Evolutionary conservation across 2,329 filamentous ascomycete genomes (phyloP), one percentile per base, ranked within the genome.

Genomic region (Daldinia eschscholtzii): DNA sequence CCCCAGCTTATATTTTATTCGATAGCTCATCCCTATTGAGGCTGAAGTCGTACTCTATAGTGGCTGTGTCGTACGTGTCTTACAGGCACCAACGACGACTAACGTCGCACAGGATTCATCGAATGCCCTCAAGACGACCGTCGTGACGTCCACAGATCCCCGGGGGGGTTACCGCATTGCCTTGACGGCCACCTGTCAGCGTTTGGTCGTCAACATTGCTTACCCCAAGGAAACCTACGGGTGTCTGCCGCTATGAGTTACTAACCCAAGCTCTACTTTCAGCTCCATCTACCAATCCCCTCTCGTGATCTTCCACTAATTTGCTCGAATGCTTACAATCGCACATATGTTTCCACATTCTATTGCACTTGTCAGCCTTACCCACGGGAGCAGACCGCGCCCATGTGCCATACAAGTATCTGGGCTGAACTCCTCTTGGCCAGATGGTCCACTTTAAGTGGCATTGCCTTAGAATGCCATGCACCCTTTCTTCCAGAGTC

Each of bases 31-130:
- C 58, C 44, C 46, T 52, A 42, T 66, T 70, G 65, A 71, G 63
- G 65, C 65, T 72, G 65, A 68, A 69, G 60, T 64, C 58, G 55
- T 66, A 72, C 65, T 65, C 59, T 42, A 6, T 55, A 33, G 68
- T 71, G 68, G 70, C 68, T 71, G 68, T 72, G 68, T 70, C 61
- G 35, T 72, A 72, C 70, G 46, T 69, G 58, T 70, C 58, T 57
- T 39, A 46, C 65, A 70, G 63, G 68, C 67, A 68, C 65, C 67
- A 65, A 57, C 58, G 30, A 61, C 59, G 13, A 57, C 64, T 37
- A 28, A 64, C 44, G 67, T 70, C 33, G 60, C 35, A 72, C 70
- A 58, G 39, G 35, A 70, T 44, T 61, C 13, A 39, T 68, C 61
- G 37, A 65, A 61, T 61, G 26, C 33, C 44, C 53, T 57, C 59